These are phyloP conservation scores for Pestalotiopsis sp. DNA, from an alignment of 2,329 filamentous ascomycete genomes.

Conservation along the genomic window DNA sequence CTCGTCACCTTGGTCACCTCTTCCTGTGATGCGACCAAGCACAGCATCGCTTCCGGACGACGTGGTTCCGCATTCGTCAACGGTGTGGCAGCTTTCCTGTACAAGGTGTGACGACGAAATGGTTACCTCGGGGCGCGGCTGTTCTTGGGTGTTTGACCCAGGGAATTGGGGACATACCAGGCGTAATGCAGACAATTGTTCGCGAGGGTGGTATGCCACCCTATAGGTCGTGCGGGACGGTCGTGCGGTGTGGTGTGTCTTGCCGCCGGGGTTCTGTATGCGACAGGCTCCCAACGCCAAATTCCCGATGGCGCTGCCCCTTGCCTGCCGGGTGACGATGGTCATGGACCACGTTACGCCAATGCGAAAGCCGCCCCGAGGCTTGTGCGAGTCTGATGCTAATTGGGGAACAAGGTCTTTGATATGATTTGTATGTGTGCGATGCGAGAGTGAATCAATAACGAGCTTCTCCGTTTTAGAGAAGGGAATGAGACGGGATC, in stretches of 20 bases:
- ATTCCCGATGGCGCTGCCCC: not conserved
- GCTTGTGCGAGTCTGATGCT: not conserved
- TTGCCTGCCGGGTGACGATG: not conserved
- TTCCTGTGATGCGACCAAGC: not conserved
- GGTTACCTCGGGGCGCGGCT: not conserved
- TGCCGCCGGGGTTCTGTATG: not conserved
- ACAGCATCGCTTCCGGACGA: not conserved
- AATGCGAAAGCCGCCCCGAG: not conserved
- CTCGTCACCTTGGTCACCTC: not conserved
- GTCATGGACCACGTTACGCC: not conserved
- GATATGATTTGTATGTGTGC: not conserved
- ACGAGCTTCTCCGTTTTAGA: not conserved
- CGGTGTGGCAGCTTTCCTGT: slow-evolving; percentile 8
- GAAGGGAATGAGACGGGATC: not conserved
- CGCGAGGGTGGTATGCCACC: not conserved
- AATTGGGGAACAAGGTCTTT: not conserved
- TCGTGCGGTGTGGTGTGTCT: not conserved
- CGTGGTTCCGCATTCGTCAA: slow-evolving; percentile 8
- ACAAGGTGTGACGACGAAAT: slow-evolving; percentile 1
- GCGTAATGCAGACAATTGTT: not conserved
- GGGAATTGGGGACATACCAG: not conserved
- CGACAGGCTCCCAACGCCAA: not conserved
- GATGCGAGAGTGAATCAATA: slow-evolving; percentile 2
- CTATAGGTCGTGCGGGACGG: not conserved
- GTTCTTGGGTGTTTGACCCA: no score